These are phyloP conservation scores for Oxyria digyna DNA, from an alignment of 148 eudicot genomes.

Conservation along the genomic window DNA sequence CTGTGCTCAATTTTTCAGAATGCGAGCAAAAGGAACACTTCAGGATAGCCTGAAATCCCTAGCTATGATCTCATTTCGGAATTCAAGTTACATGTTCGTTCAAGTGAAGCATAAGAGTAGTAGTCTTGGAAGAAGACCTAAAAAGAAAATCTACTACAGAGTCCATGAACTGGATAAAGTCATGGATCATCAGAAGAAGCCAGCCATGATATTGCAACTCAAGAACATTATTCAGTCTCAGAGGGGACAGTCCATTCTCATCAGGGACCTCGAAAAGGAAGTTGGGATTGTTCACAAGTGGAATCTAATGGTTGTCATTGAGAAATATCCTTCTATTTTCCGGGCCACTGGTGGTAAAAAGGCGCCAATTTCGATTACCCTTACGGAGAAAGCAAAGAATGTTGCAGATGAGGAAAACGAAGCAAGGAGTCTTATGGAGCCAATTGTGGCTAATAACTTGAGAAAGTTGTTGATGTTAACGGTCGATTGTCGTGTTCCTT, in stretches of 20 bases:
- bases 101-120: slow-evolving; percentile 46
- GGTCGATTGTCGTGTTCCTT: slow-evolving; percentile 64
- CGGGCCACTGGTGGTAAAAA: slow-evolving; percentile 50
- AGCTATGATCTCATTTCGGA: slow-evolving; percentile 15
- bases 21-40: slow-evolving; percentile 13
- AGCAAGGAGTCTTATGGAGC: slow-evolving; percentile 61
- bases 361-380: slow-evolving; percentile 42
- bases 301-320: slow-evolving; percentile 77
- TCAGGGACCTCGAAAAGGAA: slow-evolving; percentile 87
- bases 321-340: slow-evolving; percentile 73
- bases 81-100: slow-evolving; percentile 26
- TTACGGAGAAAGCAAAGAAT: slow-evolving; percentile 50
- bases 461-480: slow-evolving; percentile 84
- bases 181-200: slow-evolving; percentile 81
- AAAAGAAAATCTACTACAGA: slow-evolving; percentile 62
- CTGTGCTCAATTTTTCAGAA: not conserved
- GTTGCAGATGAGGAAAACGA: slow-evolving; percentile 55
- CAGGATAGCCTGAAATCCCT: not conserved
- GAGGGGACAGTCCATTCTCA: slow-evolving; percentile 46
- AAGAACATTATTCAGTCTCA: slow-evolving; percentile 63
- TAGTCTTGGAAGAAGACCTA: slow-evolving; percentile 59
- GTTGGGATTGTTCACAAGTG: slow-evolving; percentile 91
- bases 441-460: slow-evolving; percentile 62
- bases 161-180: slow-evolving; percentile 73
- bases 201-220: slow-evolving; percentile 46